Evolutionary conservation across 495 filamentous ascomycete species (phyloP).

Genomic region (Annulohypoxylon maeteangense): DNA sequence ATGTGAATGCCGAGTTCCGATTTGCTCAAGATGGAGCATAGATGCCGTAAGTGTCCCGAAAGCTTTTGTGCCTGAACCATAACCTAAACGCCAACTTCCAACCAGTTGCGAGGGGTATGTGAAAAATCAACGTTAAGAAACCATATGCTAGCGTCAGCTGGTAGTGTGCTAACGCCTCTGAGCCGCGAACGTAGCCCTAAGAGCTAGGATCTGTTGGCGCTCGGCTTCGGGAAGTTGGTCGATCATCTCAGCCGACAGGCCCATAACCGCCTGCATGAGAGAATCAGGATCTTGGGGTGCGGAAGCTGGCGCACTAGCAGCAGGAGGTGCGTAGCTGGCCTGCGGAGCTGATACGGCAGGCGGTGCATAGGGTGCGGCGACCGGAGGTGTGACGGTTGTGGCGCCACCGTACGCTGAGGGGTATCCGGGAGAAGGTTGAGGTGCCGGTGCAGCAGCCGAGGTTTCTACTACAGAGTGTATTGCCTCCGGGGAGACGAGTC

Average conservation of each 20-base stretch:
- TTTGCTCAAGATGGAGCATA: background rate
- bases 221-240: slow-evolving; percentile 77
- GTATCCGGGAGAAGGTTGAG: slow-evolving; percentile 26
- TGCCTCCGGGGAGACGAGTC: slow-evolving; percentile 77
- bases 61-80: slow-evolving; percentile 28
- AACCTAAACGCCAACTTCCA: slow-evolving; percentile 39
- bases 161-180: slow-evolving; percentile 33
- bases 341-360: slow-evolving; percentile 35
- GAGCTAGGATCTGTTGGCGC: slow-evolving; percentile 77
- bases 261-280: slow-evolving; percentile 78
- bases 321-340: slow-evolving; percentile 54
- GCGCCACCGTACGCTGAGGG: slow-evolving; percentile 32
- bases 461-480: slow-evolving; percentile 61
- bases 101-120: slow-evolving; percentile 35
- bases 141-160: background rate
- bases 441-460: slow-evolving; percentile 36
- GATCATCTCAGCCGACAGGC: slow-evolving; percentile 77
- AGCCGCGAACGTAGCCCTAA: slow-evolving; percentile 55
- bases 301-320: slow-evolving; percentile 51
- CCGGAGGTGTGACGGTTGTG: slow-evolving; percentile 46
- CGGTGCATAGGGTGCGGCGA: slow-evolving; percentile 32
- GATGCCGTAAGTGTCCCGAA: slow-evolving; percentile 20
- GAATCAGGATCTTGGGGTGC: slow-evolving; percentile 67
- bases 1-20: background rate
- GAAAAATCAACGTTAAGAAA: slow-evolving; percentile 19